A percentile compares a stretch with the other conserved stretches of the same genome.
phyloP scores from a whole-genome alignment of 495 filamentous ascomycete genomes.

The Trichoderma asperelloides region DNA sequence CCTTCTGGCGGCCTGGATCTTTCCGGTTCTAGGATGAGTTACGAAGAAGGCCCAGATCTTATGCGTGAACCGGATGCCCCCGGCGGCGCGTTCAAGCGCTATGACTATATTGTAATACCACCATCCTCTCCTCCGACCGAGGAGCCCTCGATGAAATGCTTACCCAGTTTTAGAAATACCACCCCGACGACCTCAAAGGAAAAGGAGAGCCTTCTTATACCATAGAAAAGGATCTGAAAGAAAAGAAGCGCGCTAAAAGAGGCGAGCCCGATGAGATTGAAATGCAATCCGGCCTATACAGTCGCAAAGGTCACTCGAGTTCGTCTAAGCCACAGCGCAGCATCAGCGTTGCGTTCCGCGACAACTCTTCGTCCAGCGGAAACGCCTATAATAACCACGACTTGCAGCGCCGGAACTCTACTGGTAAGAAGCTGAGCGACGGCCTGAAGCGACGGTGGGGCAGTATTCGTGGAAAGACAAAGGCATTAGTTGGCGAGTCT shows the following conservation, averaged over 20 bases:
- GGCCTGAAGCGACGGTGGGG: constrained; percentile 38
- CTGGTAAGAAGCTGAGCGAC: constrained; percentile 30
- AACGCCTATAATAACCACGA: constrained; percentile 9
- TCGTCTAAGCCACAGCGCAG: constrained; percentile 23
- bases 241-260: constrained; percentile 22
- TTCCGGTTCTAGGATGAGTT: constrained; percentile 61
- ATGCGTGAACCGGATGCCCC: constrained; percentile 57
- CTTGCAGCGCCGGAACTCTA: constrained; percentile 24
- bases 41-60: constrained; percentile 79
- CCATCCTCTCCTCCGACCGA: not conserved
- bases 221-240: constrained; percentile 54
- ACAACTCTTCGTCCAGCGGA: not conserved
- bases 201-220: constrained; percentile 72
- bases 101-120: constrained; percentile 53
- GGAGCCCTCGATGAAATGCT: constrained; percentile 9
- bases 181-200: constrained; percentile 62
- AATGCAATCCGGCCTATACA: constrained; percentile 26
- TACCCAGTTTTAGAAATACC: constrained; percentile 49
- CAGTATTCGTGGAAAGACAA: constrained; percentile 31
- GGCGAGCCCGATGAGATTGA: constrained; percentile 23
- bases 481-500: not conserved
- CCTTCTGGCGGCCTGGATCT: constrained; percentile 62
- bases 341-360: constrained; percentile 18
- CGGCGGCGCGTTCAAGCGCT: constrained; percentile 58
- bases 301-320: not conserved